Evolutionary conservation across 352 stramenopile species (phyloP).

Genomic region (Plasmopara muralis): DNA sequence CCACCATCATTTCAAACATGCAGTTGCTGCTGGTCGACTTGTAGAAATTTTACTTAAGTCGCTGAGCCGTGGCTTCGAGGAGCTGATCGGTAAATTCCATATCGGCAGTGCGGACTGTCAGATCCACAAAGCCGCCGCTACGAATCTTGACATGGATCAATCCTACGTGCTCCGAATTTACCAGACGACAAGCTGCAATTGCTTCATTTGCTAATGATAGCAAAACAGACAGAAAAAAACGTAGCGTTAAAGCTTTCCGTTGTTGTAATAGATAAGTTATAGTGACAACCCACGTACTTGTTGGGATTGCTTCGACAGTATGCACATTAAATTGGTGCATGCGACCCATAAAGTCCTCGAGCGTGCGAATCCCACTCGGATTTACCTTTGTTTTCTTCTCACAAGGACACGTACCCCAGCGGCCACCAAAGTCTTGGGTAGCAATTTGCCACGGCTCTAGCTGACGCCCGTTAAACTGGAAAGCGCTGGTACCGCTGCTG

Average conservation of each 20-base stretch:
- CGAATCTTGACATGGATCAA: slow-evolving; percentile 86
- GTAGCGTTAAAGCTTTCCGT: slow-evolving; percentile 9
- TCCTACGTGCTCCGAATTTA: slow-evolving; percentile 75
- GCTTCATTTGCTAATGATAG: slow-evolving; percentile 70
- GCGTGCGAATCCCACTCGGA: slow-evolving; percentile 65
- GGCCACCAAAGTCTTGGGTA: slow-evolving; percentile 80
- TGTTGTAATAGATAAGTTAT: slow-evolving; percentile 5
- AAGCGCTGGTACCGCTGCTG: slow-evolving; percentile 27
- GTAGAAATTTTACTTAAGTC: slow-evolving; percentile 25
- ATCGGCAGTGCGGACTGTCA: slow-evolving; percentile 82
- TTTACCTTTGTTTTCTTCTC: slow-evolving; percentile 85
- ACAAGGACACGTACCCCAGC: slow-evolving; percentile 74
- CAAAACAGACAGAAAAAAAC: slow-evolving; percentile 2
- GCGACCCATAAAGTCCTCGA: slow-evolving; percentile 77
- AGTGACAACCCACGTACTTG: slow-evolving; percentile 54
- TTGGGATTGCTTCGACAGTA: slow-evolving; percentile 77
- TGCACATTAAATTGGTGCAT: slow-evolving; percentile 77
- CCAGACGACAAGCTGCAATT: slow-evolving; percentile 70
- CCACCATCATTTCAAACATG: background rate
- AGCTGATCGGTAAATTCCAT: slow-evolving; percentile 78
- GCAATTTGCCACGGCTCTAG: slow-evolving; percentile 83
- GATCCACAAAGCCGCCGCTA: slow-evolving; percentile 71
- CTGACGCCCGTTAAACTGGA: slow-evolving; percentile 76
- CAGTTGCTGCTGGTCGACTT: background rate
- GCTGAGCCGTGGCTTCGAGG: slow-evolving; percentile 48